Base-by-base conservation (phyloP, 2,329 filamentous ascomycete genomes). In the Ampelomyces quisqualis region DNA sequence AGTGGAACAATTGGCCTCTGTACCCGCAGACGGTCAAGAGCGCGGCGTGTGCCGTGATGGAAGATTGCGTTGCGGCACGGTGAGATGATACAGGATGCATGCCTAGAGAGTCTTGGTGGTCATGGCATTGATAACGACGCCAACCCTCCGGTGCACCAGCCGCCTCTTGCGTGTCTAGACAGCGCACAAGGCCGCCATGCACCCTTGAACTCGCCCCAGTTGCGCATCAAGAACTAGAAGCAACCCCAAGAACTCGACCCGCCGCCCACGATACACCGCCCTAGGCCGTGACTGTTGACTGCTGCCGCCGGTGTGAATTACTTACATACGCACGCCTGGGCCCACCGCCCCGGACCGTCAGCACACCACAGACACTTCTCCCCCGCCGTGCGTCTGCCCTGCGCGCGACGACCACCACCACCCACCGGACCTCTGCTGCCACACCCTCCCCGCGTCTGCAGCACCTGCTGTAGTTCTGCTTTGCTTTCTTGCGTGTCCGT, bases 11-110 rank as follows among this genome's bases (percentile, higher is more conserved):
- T 30, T 24, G 33, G 28, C 26, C 36, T 21, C 26, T 38, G 49
- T 53, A 53, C 49, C 49, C 50, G 49, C 49, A 47, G 50, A 14
- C 26, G n/a, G 29, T 24, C 35, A 22, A 35, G 40, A 29, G 17
- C 33, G n/a, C n/a, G n/a, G n/a, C n/a, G n/a, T n/a, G n/a, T n/a
- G n/a, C n/a, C n/a, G n/a, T 18, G 32, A 38, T 15, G 4, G 26
- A 18, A 11, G 28, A 15, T 22, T 20, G 21, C n/a, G 15, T 13
- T 32, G 28, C 23, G 21, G 18, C 15, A 20, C 14, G 27, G n/a
- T 32, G 23, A 32, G 21, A 24, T 14, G 34, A n/a, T n/a, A n/a
- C n/a, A n/a, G n/a, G n/a, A n/a, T n/a, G n/a, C 46, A 49, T 49
- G 42, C 46, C 42, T 35, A 31, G 35, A 39, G 23, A 26, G 31